phyloP scores from a whole-genome alignment of 2,329 filamentous ascomycete genomes.

The Plenodomus lindquistii region DNA sequence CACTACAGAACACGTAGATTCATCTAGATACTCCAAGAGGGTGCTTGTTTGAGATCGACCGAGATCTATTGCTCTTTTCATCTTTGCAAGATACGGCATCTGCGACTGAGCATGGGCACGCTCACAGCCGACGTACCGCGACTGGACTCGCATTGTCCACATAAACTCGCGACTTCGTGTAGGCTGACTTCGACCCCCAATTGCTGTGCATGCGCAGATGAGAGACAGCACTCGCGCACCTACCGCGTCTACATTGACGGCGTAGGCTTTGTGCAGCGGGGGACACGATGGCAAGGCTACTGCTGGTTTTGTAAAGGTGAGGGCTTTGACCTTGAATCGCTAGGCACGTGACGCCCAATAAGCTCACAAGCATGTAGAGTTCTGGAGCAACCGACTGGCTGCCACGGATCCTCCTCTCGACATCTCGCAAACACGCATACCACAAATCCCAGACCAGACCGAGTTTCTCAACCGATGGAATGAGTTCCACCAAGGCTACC shows the following conservation, averaged over 20 bases:
- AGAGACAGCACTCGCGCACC: slow-evolving; percentile 46
- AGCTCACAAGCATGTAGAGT: slow-evolving; percentile 37
- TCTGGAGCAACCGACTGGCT: slow-evolving; percentile 53
- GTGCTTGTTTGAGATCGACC: neutral
- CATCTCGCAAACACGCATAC: slow-evolving; percentile 51
- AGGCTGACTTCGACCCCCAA: slow-evolving; percentile 45
- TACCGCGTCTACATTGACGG: slow-evolving; percentile 56
- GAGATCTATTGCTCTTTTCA: neutral
- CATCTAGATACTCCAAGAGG: too few species aligned
- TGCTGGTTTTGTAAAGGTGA: slow-evolving; percentile 56
- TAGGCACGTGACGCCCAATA: too few species aligned
- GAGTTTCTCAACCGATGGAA: slow-evolving; percentile 54
- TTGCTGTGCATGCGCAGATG: slow-evolving; percentile 49
- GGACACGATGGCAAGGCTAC: slow-evolving; percentile 55
- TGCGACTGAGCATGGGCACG: slow-evolving; percentile 39
- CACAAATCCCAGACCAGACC: slow-evolving; percentile 52
- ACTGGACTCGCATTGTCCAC: slow-evolving; percentile 43
- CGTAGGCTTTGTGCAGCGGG: slow-evolving; percentile 54
- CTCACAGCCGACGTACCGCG: slow-evolving; percentile 45
- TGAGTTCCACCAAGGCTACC: slow-evolving; percentile 54
- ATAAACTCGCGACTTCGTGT: slow-evolving; percentile 50
- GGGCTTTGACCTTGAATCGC: neutral
- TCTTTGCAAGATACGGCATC: neutral
- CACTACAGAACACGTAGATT: too few species aligned
- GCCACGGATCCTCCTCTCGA: slow-evolving; percentile 48